Evolutionary conservation across 192 early-diverging fungal species (phyloP), one percentile per base, ranked within the genome.

Genomic region (Backusella australiensis): DNA sequence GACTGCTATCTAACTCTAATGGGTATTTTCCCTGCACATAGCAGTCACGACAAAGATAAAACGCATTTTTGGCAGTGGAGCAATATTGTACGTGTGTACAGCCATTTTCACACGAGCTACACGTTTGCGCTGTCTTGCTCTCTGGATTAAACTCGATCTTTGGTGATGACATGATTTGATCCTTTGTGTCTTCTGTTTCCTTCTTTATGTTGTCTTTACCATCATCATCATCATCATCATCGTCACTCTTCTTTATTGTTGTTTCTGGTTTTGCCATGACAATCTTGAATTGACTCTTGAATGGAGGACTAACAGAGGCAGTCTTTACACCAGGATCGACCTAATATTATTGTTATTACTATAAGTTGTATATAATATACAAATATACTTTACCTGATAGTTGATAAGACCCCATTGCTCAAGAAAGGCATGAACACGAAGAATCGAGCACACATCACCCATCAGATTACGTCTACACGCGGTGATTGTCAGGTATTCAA

Each of bases 361-460:
- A 32, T 0, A 32, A 32, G 32, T 3, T 3, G 32, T 3, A 32
- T 32, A 32, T 3, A 32, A 0, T 0, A 38, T n/a, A 36, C 38
- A 35, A 15, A n/a, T 71, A 39, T 32, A n/a, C 44, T 32, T 67
- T 78, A 95, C 94, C 88, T 99, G 98, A 86, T 99, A 99, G 85
- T 99, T 99, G 78, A 99, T 95, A 39, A 99, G 84, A 0, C 98
- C 98, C 98, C 98, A 99, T 83, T 99, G 97, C 84, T 99, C 98
- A 52, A 99, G 84, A 77, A 99, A 97, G 2, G 98, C 95, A 85
- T 99, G 98, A 4, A 99, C 95, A 39, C 98, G 89, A 82, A 99
- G 96, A 77, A 99, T 98, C 0, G 97, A 94, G 78, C 98, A 98
- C 9, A 99, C 98, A 87, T 99, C 98, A 26, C 98, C 98, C 3